Base-by-base conservation (phyloP, 2,329 filamentous ascomycete genomes). In the Ceratocystis diversiconidia region DNA sequence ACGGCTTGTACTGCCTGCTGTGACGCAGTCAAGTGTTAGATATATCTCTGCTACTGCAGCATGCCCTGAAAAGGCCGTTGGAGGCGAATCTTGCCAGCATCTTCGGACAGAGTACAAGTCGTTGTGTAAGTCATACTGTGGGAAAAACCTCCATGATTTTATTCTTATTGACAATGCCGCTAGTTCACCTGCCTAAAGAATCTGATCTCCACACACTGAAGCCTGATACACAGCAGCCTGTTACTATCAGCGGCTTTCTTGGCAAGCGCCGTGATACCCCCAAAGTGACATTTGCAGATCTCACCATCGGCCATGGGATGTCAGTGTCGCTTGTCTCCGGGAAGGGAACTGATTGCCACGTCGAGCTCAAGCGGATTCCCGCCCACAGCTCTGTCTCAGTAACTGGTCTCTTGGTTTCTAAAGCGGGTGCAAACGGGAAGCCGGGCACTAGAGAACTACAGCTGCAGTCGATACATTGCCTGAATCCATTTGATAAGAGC, bases 401-500 rank as follows among this genome's bases (percentile, higher is more conserved):
- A 6, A 75, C 73, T 0, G 80, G 81, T 25, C 69, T 68, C 36
- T 59, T 67, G 7, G 72, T 70, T 67, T 73, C 52, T 68, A 74
- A 67, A 66, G 70, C 52, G 65, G 70, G 68, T 7, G 66, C 70
- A 52, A 67, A 50, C n/a, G 69, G 70, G 28, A 63, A 70, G 61
- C 68, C 69, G 3, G 63, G 43, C 10, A 62, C 69, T 7, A 67
- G 70, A 55, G 70, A 71, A 15, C 62, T 69, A 2, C 68, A 71
- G 43, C 68, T 71, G 19, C 76, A 81, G 60, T 79, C 80, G 2
- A 80, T 95, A 7, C 78, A 83, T 55, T 80, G 83, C 62, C 79
- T 96, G 3, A 92, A 92, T 70, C 76, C 81, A 0, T 90, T 95
- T 65, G 84, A 88, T 0, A 82, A 82, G 55, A 84, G 92, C 68